A percentile compares a stretch with the other conserved stretches of the same genome.
These are phyloP conservation scores for Thelonectria blattea DNA, from an alignment of 2,329 filamentous ascomycete genomes.

Conservation along the genomic window DNA sequence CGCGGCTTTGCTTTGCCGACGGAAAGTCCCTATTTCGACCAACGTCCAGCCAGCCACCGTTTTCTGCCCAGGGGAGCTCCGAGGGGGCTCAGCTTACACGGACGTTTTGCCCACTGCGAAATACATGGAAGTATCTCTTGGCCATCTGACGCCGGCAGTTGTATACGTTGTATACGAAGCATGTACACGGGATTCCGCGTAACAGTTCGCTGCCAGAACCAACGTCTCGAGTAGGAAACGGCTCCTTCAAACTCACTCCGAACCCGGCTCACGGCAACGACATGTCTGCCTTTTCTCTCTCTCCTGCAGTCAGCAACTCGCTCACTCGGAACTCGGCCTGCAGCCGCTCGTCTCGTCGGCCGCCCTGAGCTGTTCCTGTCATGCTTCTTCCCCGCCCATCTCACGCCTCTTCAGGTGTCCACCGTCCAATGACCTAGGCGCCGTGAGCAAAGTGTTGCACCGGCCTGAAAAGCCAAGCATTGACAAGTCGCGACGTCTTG, in stretches of 20 bases:
- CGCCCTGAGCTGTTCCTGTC: neutral
- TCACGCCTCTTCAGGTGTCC: neutral
- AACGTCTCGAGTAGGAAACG: neutral
- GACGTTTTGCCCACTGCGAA: no score
- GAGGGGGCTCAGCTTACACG: no score
- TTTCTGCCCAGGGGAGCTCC: neutral
- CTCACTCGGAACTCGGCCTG: neutral
- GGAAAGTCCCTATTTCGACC: neutral
- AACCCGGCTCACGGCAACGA: neutral
- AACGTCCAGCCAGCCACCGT: neutral
- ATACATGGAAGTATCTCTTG: neutral
- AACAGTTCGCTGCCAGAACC: neutral
- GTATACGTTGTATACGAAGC: neutral
- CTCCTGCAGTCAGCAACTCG: neutral
- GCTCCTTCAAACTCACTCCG: no score
- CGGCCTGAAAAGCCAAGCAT: neutral
- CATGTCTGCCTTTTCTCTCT: neutral
- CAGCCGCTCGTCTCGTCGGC: neutral
- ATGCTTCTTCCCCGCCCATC: neutral
- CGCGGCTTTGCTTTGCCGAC: neutral
- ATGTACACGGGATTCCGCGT: neutral
- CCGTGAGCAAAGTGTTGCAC: slow-evolving; percentile 1
- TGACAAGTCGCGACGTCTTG: neutral
- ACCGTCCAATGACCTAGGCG: neutral
- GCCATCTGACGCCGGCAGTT: neutral